Evolutionary conservation across 495 filamentous ascomycete species (phyloP).

Genomic region (Hypoxylon intermedium): DNA sequence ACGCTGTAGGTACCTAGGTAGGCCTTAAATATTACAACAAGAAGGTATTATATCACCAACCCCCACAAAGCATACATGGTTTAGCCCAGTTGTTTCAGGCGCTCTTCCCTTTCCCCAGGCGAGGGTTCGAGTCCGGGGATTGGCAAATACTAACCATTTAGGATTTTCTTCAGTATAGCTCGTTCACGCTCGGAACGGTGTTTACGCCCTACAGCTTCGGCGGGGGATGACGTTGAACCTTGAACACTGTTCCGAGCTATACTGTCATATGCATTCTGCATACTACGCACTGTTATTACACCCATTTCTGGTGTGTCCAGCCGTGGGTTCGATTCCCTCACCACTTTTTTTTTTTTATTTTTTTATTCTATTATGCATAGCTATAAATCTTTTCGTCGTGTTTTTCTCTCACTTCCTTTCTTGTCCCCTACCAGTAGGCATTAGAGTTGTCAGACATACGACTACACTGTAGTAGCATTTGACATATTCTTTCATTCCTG

Average conservation of each 20-base stretch:
- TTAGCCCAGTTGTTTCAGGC: neutral
- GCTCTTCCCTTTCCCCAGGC: neutral
- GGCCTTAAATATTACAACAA: neutral
- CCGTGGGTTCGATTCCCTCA: neutral
- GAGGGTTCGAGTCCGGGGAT: neutral
- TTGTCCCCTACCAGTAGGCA: no score
- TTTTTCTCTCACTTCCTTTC: no score
- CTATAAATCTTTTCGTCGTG: no score
- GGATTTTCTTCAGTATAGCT: constrained; percentile 1
- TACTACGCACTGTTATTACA: constrained; percentile 1
- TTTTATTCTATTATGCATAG: neutral
- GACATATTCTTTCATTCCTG: no score
- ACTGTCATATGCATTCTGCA: neutral
- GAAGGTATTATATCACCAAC: neutral
- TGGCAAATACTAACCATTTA: constrained; percentile 7
- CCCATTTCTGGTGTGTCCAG: neutral
- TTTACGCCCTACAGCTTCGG: constrained; percentile 7
- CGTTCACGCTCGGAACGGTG: constrained; percentile 1
- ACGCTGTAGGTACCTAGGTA: no score
- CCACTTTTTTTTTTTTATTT: neutral
- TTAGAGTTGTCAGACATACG: no score
- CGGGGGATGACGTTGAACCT: constrained; percentile 3
- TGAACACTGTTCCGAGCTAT: constrained; percentile 5
- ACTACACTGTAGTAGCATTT: no score
- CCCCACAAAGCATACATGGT: neutral